A percentile compares a stretch with the other conserved stretches of the same genome.
Conservation (phyloP, 148 eudicot species). For the Rhododendron vialii region DNA sequence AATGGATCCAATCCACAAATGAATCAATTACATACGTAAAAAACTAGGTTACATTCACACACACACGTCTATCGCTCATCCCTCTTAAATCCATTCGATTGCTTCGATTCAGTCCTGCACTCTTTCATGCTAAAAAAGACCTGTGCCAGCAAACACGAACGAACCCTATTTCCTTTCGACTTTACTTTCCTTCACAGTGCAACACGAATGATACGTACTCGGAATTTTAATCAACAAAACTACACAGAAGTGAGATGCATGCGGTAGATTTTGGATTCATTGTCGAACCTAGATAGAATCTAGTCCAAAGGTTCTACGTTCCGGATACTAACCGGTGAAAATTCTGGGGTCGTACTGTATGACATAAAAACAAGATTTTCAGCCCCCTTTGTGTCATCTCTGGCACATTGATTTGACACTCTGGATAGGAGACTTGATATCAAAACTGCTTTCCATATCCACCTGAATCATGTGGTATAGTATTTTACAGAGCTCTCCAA, state of each 20-base stretch:
- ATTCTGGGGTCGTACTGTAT: neutral
- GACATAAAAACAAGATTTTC: neutral
- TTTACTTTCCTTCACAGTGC: neutral
- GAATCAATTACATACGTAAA: neutral
- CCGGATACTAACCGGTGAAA: neutral
- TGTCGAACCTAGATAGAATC: neutral
- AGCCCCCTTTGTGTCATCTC: neutral
- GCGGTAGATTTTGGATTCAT: neutral
- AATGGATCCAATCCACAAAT: neutral
- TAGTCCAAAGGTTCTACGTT: neutral
- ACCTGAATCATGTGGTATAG: neutral
- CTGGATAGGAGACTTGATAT: neutral
- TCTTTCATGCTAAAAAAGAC: neutral
- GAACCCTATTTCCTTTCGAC: neutral
- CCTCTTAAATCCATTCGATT: neutral
- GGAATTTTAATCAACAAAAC: neutral
- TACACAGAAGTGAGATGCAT: neutral
- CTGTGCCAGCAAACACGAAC: neutral
- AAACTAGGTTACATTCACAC: neutral
- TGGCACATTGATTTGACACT: neutral
- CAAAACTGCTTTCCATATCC: neutral
- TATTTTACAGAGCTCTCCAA: conserved; percentile 42
- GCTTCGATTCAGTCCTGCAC: neutral
- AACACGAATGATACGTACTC: neutral
- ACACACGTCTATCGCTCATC: neutral